These are phyloP conservation scores for Colletotrichum lindemuthianum DNA, from an alignment of 2,329 filamentous ascomycete genomes.

Conservation along the genomic window DNA sequence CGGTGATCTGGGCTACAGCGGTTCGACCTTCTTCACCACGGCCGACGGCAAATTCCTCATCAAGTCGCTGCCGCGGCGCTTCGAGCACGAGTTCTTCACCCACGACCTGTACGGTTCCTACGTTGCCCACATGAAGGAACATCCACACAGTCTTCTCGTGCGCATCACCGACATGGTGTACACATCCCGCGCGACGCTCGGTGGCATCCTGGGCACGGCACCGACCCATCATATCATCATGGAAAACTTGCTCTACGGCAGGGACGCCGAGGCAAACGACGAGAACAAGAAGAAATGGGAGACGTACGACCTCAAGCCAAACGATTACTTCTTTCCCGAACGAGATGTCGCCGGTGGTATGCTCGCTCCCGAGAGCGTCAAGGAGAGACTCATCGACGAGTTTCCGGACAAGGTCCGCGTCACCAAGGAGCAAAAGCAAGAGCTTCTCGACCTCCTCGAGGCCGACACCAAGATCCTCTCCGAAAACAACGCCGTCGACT, in stretches of 20 bases:
- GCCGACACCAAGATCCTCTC: constrained; percentile 72
- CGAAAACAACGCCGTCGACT: constrained; percentile 75
- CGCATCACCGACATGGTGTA: constrained; percentile 78
- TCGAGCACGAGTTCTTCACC: constrained; percentile 77
- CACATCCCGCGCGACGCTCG: constrained; percentile 64
- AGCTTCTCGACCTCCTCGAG: constrained; percentile 64
- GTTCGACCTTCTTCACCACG: constrained; percentile 80
- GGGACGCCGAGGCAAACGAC: constrained; percentile 53
- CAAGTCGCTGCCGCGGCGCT: constrained; percentile 75
- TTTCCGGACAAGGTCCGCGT: constrained; percentile 74
- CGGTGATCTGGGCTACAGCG: constrained; percentile 78
- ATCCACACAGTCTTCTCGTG: constrained; percentile 71
- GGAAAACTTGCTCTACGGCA: constrained; percentile 77
- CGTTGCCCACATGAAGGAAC: constrained; percentile 67
- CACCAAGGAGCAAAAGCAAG: constrained; percentile 61
- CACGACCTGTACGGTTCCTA: constrained; percentile 74
- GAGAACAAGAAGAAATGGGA: constrained; percentile 64
- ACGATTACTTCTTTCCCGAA: constrained; percentile 80
- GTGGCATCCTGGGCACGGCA: constrained; percentile 66
- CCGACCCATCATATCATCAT: constrained; percentile 81
- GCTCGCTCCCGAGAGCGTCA: constrained; percentile 71
- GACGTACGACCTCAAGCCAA: constrained; percentile 79
- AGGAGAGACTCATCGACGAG: constrained; percentile 72
- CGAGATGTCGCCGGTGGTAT: constrained; percentile 73
- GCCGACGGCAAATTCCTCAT: constrained; percentile 73